Percentiles rank a stretch among this genome's conserved stretches.
Evolutionary conservation across 495 filamentous ascomycete genomes (phyloP).

Genomic region (Penicillium fimorum): DNA sequence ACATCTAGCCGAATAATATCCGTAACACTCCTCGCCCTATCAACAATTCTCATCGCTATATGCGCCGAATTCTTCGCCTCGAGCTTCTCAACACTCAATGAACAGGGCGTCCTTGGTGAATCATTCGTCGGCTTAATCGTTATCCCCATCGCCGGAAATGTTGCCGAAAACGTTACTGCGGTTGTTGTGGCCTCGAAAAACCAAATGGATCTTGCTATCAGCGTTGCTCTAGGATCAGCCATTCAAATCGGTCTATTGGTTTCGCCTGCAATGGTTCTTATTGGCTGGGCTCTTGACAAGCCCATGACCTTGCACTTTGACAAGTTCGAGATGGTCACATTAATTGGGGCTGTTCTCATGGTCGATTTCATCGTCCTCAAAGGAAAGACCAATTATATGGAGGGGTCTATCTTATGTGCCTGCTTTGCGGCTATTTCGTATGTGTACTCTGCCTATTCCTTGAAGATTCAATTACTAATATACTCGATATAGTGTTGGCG

Average conservation of each 20-base stretch:
- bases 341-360: slow-evolving; percentile 70
- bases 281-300: slow-evolving; percentile 61
- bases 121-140: slow-evolving; percentile 31
- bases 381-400: slow-evolving; percentile 74
- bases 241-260: slow-evolving; percentile 37
- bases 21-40: slow-evolving; percentile 13
- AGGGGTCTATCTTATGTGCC: slow-evolving; percentile 69
- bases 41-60: slow-evolving; percentile 27
- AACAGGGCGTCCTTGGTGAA: slow-evolving; percentile 13
- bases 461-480: background rate
- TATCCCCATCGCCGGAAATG: slow-evolving; percentile 29
- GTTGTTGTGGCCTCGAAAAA: slow-evolving; percentile 24
- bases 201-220: slow-evolving; percentile 28
- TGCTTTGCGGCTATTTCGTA: slow-evolving; percentile 22
- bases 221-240: slow-evolving; percentile 24
- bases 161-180: slow-evolving; percentile 26
- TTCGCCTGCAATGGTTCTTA: slow-evolving; percentile 57
- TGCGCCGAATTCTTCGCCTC: slow-evolving; percentile 30
- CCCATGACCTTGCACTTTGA: slow-evolving; percentile 78
- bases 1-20: slow-evolving; percentile 6
- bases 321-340: slow-evolving; percentile 72
- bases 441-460: background rate
- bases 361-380: slow-evolving; percentile 78
- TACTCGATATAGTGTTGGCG: background rate
- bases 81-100: slow-evolving; percentile 25